These are phyloP conservation scores for Turritis glabra DNA, from an alignment of 345 rosid species.

Conservation along the genomic window DNA sequence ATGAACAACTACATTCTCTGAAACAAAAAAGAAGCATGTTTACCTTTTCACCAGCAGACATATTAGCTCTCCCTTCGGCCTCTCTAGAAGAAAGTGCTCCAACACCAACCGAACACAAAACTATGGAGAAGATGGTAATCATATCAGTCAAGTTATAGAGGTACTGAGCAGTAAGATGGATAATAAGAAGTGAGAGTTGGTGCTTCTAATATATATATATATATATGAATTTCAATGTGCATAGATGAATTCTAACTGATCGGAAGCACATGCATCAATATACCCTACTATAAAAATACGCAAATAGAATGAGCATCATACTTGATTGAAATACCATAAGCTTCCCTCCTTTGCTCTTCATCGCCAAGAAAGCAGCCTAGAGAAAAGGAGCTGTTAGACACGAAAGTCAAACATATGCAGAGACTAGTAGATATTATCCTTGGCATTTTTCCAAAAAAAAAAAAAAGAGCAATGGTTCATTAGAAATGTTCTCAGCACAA, in stretches of 20 bases:
- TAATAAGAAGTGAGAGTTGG: background rate
- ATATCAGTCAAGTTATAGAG: constrained; percentile 11
- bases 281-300: background rate
- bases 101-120: constrained; percentile 82
- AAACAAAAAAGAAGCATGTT: background rate
- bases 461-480: background rate
- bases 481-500: constrained; percentile 6
- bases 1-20: constrained; percentile 9
- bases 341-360: constrained; percentile 89
- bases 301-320: constrained; percentile 14
- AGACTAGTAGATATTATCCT: constrained; percentile 18
- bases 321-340: constrained; percentile 96
- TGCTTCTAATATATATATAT: constrained; percentile 3
- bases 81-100: constrained; percentile 93
- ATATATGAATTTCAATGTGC: constrained; percentile 6
- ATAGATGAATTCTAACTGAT: background rate
- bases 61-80: constrained; percentile 88
- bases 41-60: constrained; percentile 88
- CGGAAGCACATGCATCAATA: constrained; percentile 11
- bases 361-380: constrained; percentile 89
- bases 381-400: constrained; percentile 5
- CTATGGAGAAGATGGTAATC: constrained; percentile 41
- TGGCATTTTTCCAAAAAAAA: background rate
- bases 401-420: background rate
- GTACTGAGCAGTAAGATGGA: background rate